A percentile compares a stretch with the other conserved stretches of the same genome.
Conservation (phyloP, 2,329 filamentous ascomycete genomes). For the Cercospora beticola region DNA sequence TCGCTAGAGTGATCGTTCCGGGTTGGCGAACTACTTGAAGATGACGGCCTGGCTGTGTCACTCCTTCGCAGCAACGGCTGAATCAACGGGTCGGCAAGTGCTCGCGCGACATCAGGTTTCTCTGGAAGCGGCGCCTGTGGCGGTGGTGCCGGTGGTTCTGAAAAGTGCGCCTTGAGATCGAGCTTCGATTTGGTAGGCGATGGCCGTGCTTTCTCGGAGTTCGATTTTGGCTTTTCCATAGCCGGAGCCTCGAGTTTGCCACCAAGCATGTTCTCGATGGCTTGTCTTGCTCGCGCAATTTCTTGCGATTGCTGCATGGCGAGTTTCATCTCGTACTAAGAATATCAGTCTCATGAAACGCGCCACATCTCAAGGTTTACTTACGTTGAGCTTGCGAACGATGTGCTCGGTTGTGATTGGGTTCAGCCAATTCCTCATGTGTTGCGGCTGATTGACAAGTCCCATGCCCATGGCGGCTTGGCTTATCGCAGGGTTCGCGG, state of each 20-base stretch:
- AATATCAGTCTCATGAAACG: conserved; percentile 27
- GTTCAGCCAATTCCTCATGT: conserved; percentile 79
- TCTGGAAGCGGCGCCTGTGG: conserved; percentile 91
- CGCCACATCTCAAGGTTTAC: conserved; percentile 38
- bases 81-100: conserved; percentile 47
- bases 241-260: conserved; percentile 56
- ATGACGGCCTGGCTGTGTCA: conserved; percentile 69
- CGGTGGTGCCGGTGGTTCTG: conserved; percentile 87
- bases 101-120: conserved; percentile 71
- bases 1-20: conserved; percentile 65
- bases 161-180: conserved; percentile 81
- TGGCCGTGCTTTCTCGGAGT: conserved; percentile 46
- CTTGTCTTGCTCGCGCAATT: conserved; percentile 76
- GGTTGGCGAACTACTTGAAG: conserved; percentile 57
- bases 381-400: conserved; percentile 79
- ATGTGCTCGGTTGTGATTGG: conserved; percentile 93
- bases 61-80: conserved; percentile 69
- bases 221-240: conserved; percentile 50
- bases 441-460: conserved; percentile 68
- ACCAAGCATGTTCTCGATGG: conserved; percentile 72
- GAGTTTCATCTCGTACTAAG: conserved; percentile 81
- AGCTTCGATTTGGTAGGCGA: conserved; percentile 61
- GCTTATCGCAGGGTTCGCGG: conserved; percentile 55
- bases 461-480: conserved; percentile 52
- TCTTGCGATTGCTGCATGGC: conserved; percentile 87